Evolutionary conservation across 805 yeast genomes (phyloP), one percentile per base, ranked within the genome.

Genomic region (Ogataea nonfermentans): DNA sequence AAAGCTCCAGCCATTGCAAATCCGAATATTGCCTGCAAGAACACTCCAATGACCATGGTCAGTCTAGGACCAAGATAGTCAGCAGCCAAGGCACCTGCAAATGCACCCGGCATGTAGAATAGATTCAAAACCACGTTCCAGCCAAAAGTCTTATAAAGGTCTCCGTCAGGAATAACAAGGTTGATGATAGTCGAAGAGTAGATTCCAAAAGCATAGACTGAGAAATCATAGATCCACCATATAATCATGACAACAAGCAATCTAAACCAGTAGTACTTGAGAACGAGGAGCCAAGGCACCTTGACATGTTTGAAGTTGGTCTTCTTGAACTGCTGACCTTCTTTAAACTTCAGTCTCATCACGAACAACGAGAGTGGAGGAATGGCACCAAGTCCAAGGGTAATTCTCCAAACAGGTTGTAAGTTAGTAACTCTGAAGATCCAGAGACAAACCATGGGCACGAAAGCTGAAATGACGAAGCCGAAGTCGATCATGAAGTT

Each of bases 181-280:
- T 68, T 66, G 48, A 89, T 66, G 51, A 91, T 87, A 44, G 76
- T 74, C 9, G 90, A 68, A 6, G 95, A 84, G 65, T 83, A 89
- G 53, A 85, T 77, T 54, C 95, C 90, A 61, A 87, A 89, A 0
- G 96, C 87, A 63, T 88, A 91, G 9, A 81, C 76, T 27, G 89
- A 79, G 63, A 90, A 87, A 66, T 91, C 95, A 61, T 90, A 91
- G 53, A 88, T 70, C 69, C 87, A 89, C 98, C 98, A 90, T 55
- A 90, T 78, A 35, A 84, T 52, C 5, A 91, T 69, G 20, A 88
- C 85, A 32, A 87, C 67, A 8, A 68, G 30, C 43, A 89, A 66
- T 60, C 96, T 77, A 52, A 82, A 82, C 84, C 95, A 84, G 66
- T 91, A 90, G 61, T 79, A 86, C 62, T 84, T 87, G 52, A 89